These are phyloP conservation scores for Ophiostoma ips DNA, from an alignment of 2,329 filamentous ascomycete species.

Conservation along the genomic window DNA sequence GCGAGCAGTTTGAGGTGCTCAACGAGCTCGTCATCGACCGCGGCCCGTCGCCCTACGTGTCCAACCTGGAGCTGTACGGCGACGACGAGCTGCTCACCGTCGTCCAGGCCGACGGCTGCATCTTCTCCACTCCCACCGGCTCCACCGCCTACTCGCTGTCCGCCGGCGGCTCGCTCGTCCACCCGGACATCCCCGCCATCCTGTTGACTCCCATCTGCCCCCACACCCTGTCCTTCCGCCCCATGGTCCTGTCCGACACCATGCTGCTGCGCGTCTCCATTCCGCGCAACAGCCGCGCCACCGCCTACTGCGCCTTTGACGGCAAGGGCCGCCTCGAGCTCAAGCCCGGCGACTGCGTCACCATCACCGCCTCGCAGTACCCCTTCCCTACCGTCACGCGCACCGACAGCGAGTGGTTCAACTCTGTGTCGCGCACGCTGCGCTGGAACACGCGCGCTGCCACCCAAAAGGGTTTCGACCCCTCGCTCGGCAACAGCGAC, in stretches of 20 bases:
- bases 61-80: constrained; percentile 88
- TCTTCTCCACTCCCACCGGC: constrained; percentile 86
- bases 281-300: constrained; percentile 71
- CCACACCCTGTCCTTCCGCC: constrained; percentile 89
- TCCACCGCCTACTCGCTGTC: constrained; percentile 94
- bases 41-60: constrained; percentile 91
- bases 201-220: constrained; percentile 95
- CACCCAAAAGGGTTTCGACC: constrained; percentile 77
- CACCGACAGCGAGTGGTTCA: constrained; percentile 87
- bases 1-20: constrained; percentile 92
- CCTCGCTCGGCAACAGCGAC: constrained; percentile 16
- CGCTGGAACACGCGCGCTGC: constrained; percentile 92
- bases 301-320: constrained; percentile 93
- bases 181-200: constrained; percentile 93
- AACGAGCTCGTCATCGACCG: constrained; percentile 98
- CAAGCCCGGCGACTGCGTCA: constrained; percentile 85
- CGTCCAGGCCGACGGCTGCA: constrained; percentile 92
- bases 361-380: constrained; percentile 89
- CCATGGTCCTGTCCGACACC: constrained; percentile 93
- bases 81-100: constrained; percentile 91
- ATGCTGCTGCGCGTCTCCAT: constrained; percentile 83
- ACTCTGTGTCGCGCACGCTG: constrained; percentile 81
- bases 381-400: constrained; percentile 94
- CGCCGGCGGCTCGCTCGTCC: constrained; percentile 86
- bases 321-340: constrained; percentile 93